Evolutionary conservation across 2,329 filamentous ascomycete species (phyloP), one percentile per base, ranked within the genome.

Genomic region (Aspergillus caelatus): DNA sequence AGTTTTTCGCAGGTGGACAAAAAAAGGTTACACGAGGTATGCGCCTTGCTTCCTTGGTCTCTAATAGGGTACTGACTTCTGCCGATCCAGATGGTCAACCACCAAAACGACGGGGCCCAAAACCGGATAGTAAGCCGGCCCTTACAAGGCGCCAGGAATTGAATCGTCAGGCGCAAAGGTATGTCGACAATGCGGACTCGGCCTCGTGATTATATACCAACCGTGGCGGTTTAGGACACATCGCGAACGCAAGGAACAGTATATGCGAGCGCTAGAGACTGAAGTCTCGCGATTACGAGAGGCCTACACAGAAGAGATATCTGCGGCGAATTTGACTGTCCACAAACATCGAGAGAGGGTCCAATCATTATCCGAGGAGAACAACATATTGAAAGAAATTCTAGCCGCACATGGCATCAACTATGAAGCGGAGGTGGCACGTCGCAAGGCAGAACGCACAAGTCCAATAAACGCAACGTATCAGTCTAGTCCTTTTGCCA

Each of bases 91-190:
- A 97, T 82, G 94, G 93, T 53, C 90, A 95, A 73, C 85, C 91
- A 10, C 88, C 92, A 3, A 99, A 98, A 81, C 88, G 92, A 69
- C 88, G 95, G 78, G 95, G 95, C 1, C 95, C 95, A 0, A 98
- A 98, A 77, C 95, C 95, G 23, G 95, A 98, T 77, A 96, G 91
- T 82, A 97, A 96, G 76, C 95, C 95, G 21, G 94, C 95, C 52
- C 81, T 97, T 72, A 98, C 94, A 23, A 86, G 94, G 66, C 88
- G 94, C 67, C 95, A 98, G 76, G 94, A 98, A 78, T 82, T 98
- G 65, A 98, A 98, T 76, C 88, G 95, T 67, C 94, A 98, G 81
- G 95, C 95, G 34, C 95, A 98, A 79, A 90, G 94, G 94, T 96
- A 87, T 46, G 62, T 52, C 28, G 30, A 52, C 28, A 32, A 21